Conservation (phyloP, 208 protist genomes). For the Trypanosoma vivax region DNA sequence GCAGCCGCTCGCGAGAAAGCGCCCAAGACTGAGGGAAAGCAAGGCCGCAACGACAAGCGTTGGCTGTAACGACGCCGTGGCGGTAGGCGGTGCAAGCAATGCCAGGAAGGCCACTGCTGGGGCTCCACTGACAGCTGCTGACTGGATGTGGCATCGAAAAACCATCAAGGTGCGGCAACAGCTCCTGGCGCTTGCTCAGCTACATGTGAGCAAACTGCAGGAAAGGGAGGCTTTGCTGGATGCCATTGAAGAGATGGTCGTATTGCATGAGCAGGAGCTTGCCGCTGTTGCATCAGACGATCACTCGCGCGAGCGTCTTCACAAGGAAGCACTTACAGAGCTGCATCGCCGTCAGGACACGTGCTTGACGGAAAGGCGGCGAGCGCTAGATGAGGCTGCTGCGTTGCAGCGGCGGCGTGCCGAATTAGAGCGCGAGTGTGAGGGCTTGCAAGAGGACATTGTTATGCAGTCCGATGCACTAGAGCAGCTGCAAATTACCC, state of each 20-base stretch:
- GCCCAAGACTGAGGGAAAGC: conserved; percentile 11
- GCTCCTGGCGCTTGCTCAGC: conserved; percentile 22
- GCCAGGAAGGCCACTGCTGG: too few relatives aligned
- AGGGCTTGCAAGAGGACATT: conserved; percentile 48
- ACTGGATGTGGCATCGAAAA: conserved; percentile 9
- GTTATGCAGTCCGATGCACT: conserved; percentile 41
- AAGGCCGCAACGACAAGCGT: too few relatives aligned
- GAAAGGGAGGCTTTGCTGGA: conserved; percentile 6
- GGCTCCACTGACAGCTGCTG: neutral
- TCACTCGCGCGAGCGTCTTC: conserved; percentile 2
- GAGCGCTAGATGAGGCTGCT: conserved; percentile 24
- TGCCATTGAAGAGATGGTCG: conserved; percentile 34
- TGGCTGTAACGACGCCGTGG: too few relatives aligned
- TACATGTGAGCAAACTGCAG: neutral
- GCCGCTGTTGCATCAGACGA: conserved; percentile 21
- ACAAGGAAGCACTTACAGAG: conserved; percentile 7
- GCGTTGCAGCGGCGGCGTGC: conserved; percentile 15
- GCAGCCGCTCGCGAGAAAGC: conserved; percentile 3
- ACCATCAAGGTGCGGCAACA: conserved; percentile 18
- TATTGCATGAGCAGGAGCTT: conserved; percentile 21
- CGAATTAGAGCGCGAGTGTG: conserved; percentile 20
- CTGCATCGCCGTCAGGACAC: conserved; percentile 28
- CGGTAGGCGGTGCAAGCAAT: too few relatives aligned
- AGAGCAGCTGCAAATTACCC: conserved; percentile 18
- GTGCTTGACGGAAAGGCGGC: conserved; percentile 27